phyloP scores from a whole-genome alignment of 192 early-diverging fungal species.

The Entomortierella beljakovae region DNA sequence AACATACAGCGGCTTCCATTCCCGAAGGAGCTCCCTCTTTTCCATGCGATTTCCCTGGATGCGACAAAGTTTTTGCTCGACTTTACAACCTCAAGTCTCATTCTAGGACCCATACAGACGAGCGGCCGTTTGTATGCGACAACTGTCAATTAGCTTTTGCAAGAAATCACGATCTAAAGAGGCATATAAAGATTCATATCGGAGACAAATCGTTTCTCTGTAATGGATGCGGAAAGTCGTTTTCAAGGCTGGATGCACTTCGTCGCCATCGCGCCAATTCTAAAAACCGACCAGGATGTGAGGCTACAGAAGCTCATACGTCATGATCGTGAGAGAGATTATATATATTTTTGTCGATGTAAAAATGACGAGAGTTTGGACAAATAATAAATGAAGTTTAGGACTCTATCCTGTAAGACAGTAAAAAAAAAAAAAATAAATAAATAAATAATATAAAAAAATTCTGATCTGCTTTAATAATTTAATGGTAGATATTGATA shows the following conservation, averaged over 20 bases:
- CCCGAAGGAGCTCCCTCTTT: constrained; percentile 49
- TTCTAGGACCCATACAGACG: constrained; percentile 75
- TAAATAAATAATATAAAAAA: too few relatives aligned
- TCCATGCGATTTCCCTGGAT: constrained; percentile 56
- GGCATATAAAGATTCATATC: constrained; percentile 80
- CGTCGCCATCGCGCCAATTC: constrained; percentile 68
- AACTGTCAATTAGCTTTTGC: constrained; percentile 83
- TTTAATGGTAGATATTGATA: neutral
- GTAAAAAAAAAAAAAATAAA: too few relatives aligned
- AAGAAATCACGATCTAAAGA: constrained; percentile 88
- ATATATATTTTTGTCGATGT: too few relatives aligned
- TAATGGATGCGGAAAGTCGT: constrained; percentile 72
- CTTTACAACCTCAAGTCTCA: constrained; percentile 82
- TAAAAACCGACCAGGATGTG: constrained; percentile 50
- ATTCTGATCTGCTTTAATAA: too few relatives aligned
- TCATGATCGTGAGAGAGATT: too few relatives aligned
- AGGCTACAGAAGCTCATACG: neutral
- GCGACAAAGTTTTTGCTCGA: constrained; percentile 76
- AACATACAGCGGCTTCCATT: constrained; percentile 51
- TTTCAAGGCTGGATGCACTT: constrained; percentile 82
- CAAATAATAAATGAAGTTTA: too few relatives aligned
- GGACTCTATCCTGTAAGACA: too few relatives aligned
- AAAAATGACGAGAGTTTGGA: too few relatives aligned
- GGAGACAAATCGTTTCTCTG: constrained; percentile 79
- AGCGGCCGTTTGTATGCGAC: constrained; percentile 75